phyloP scores from a whole-genome alignment of 2,329 filamentous ascomycete species.

The Biscogniauxia mediterranea region DNA sequence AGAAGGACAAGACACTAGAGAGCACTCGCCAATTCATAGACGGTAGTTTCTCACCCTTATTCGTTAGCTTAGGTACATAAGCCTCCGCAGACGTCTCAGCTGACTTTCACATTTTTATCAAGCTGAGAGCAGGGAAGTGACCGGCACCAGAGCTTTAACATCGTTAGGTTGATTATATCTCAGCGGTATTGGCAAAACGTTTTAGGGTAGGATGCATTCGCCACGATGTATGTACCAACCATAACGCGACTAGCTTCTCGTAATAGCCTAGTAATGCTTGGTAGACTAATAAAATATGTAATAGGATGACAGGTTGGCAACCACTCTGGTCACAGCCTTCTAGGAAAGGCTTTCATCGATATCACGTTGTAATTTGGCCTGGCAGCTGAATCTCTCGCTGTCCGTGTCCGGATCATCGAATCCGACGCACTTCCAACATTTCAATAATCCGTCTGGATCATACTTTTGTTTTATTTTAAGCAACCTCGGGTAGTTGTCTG shows the following conservation, averaged over 20 bases:
- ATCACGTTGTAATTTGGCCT: conserved; percentile 15
- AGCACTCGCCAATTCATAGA: background rate
- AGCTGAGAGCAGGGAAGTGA: background rate
- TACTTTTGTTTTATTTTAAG: conserved; percentile 32
- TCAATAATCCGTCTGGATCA: conserved; percentile 34
- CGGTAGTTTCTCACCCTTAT: background rate
- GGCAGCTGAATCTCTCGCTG: conserved; percentile 16
- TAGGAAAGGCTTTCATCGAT: conserved; percentile 7
- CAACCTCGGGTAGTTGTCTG: conserved; percentile 32
- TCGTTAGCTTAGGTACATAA: too few relatives aligned
- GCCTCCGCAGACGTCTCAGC: background rate
- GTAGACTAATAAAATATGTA: background rate
- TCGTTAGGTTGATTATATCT: background rate
- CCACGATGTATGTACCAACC: background rate
- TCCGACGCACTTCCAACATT: conserved; percentile 26
- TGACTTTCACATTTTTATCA: background rate
- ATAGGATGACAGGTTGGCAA: background rate
- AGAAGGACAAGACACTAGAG: too few relatives aligned
- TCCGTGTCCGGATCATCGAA: conserved; percentile 18
- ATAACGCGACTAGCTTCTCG: background rate
- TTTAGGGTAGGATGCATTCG: background rate
- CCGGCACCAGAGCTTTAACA: background rate
- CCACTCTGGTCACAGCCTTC: background rate
- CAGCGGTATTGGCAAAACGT: background rate
- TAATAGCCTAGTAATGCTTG: background rate